Percentiles rank a stretch among this genome's conserved stretches.
Evolutionary conservation across 1,139 yeast species (phyloP).

Genomic region (Candida buenavistaensis): DNA sequence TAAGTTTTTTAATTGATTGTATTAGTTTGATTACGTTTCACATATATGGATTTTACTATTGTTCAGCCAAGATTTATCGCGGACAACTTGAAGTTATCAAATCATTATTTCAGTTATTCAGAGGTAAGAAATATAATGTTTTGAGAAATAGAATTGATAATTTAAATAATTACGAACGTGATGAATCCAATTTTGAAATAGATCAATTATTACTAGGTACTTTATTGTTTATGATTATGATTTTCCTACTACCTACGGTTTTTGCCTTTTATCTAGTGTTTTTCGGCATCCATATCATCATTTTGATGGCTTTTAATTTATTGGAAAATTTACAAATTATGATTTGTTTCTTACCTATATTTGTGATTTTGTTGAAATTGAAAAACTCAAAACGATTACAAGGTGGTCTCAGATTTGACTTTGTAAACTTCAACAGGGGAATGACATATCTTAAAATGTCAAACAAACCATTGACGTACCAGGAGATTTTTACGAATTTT

Average conservation of each 20-base stretch:
- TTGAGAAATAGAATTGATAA: slow-evolving; percentile 80
- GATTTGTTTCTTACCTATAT: slow-evolving; percentile 82
- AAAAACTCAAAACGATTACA: slow-evolving; percentile 87
- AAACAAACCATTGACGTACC: slow-evolving; percentile 41
- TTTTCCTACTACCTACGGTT: slow-evolving; percentile 83
- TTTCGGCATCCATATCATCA: slow-evolving; percentile 55
- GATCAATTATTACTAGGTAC: slow-evolving; percentile 91
- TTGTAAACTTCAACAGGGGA: slow-evolving; percentile 15
- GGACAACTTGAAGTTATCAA: slow-evolving; percentile 69
- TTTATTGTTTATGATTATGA: slow-evolving; percentile 73
- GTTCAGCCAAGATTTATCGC: slow-evolving; percentile 75
- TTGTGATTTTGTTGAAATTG: slow-evolving; percentile 72
- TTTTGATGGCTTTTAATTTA: slow-evolving; percentile 50
- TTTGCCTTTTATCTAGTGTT: slow-evolving; percentile 81
- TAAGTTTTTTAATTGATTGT: slow-evolving; percentile 67
- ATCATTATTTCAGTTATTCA: slow-evolving; percentile 79
- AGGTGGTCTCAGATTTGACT: slow-evolving; percentile 69
- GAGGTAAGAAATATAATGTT: slow-evolving; percentile 87
- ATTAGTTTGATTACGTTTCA: slow-evolving; percentile 67
- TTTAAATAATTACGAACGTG: slow-evolving; percentile 42
- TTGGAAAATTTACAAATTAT: slow-evolving; percentile 65
- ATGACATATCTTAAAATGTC: slow-evolving; percentile 31
- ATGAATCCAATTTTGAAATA: slow-evolving; percentile 62
- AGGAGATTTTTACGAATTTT: slow-evolving; percentile 39
- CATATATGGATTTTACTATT: slow-evolving; percentile 71